Evolutionary conservation across 441 rosid species (phyloP), one percentile per base, ranked within the genome.

Genomic region (Populus hybrid): DNA sequence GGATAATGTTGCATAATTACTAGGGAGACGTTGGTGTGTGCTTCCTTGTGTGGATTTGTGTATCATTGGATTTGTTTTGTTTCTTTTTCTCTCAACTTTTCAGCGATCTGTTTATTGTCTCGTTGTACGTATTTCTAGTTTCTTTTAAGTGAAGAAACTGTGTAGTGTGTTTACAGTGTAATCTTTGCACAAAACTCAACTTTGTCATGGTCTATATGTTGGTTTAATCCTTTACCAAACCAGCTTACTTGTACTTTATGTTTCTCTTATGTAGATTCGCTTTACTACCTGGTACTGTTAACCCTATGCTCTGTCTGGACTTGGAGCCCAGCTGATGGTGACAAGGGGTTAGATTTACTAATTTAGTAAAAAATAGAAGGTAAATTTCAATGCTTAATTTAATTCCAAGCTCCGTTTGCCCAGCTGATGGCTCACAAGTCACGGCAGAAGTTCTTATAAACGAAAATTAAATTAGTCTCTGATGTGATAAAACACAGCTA

Each of bases 1-100:
- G 20, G 7, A 10, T 61, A 73, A 69, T 67, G 71, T 69, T 42
- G 71, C 73, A 65, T 74, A 61, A 40, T 38, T 38, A 9, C 46
- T 38, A 38, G 46, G 46, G 46, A 38, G 46, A 38, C 0, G 46
- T 38, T 38, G 46, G 46, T 38, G 46, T 38, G 46, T 10, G 46
- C 46, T 38, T 38, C 12, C 2, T 38, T 38, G 42, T 38, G 42
- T 38, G 12, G 42, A 38, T 38, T 38, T 38, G 46, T 38, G 46
- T 38, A 38, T 38, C 12, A 38, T 38, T 38, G 12, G 46, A 38
- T 38, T 38, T 38, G 46, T 38, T 38, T 38, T 38, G 46, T 38
- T 38, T 38, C 46, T 38, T 50, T 12, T 14, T 14, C 57, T 14
- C 18, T 12, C 18, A 42, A 42, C 53, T 46, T 46, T 46, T 46